Evolutionary conservation across 768 basidiomycete species (phyloP).

Genomic region (Boletales sp.): DNA sequence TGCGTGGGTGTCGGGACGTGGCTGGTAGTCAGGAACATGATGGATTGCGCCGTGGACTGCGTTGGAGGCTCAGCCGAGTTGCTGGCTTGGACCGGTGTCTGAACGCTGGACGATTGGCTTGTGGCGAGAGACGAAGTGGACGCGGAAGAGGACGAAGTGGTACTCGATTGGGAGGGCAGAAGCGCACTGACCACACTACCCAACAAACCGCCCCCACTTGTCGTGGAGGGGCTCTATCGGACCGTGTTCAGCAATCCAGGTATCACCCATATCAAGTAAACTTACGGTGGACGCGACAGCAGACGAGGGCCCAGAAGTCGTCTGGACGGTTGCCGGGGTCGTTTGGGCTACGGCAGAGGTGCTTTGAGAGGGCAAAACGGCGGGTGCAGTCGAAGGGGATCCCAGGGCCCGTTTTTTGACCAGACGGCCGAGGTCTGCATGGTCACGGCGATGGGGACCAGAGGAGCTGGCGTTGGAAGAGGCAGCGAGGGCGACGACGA

Average conservation of each 20-base stretch:
- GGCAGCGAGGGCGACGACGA: conserved; percentile 48
- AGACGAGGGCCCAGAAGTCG: conserved; percentile 10
- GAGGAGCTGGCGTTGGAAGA: conserved; percentile 45
- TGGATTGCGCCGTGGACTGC: conserved; percentile 63
- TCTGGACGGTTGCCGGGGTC: conserved; percentile 10
- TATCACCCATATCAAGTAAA: not conserved
- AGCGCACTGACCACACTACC: conserved; percentile 9
- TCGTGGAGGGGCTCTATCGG: conserved; percentile 12
- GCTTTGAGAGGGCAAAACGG: conserved; percentile 22
- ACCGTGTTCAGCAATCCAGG: conserved; percentile 1
- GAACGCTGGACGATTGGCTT: conserved; percentile 11
- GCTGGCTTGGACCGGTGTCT: conserved; percentile 8
- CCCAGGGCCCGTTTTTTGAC: conserved; percentile 54
- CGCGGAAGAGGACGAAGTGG: conserved; percentile 13
- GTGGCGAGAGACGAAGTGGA: conserved; percentile 17
- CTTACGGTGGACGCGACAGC: conserved; percentile 22
- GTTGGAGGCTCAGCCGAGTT: conserved; percentile 33
- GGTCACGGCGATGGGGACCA: conserved; percentile 47
- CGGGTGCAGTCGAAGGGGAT: conserved; percentile 11
- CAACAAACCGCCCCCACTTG: conserved; percentile 4
- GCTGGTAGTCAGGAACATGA: conserved; percentile 33
- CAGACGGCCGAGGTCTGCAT: conserved; percentile 58
- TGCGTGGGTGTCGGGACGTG: conserved; percentile 20
- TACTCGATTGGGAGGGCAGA: conserved; percentile 15
- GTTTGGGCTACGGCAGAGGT: conserved; percentile 11